These are phyloP conservation scores for Penicillium canescens DNA, from an alignment of 495 filamentous ascomycete species.

Conservation along the genomic window DNA sequence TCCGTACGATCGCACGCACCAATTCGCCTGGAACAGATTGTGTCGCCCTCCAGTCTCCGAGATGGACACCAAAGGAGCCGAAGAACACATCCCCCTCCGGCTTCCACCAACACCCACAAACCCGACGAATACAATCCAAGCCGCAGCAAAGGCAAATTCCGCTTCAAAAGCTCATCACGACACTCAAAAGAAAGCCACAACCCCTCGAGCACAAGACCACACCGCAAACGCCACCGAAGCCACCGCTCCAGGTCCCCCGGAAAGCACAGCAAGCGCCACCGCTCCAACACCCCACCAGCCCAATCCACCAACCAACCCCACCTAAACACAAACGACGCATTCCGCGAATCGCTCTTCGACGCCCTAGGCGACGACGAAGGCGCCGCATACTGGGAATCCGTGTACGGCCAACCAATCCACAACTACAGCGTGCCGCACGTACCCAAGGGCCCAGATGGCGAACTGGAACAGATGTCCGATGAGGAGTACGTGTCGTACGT, in stretches of 20 bases:
- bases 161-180: conserved; percentile 52
- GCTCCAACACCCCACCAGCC: conserved; percentile 34
- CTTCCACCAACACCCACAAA: not conserved
- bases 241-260: not conserved
- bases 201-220: conserved; percentile 2
- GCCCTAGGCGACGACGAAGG: conserved; percentile 99
- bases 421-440: conserved; percentile 50
- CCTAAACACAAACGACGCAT: conserved; percentile 62
- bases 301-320: conserved; percentile 7
- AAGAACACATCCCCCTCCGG: not conserved
- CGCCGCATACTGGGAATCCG: conserved; percentile 88
- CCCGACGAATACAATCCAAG: conserved; percentile 20
- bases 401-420: conserved; percentile 92
- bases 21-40: too few relatives aligned
- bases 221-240: conserved; percentile 1
- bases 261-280: conserved; percentile 5
- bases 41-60: too few relatives aligned
- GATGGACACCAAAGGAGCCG: not conserved
- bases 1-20: too few relatives aligned
- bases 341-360: conserved; percentile 96
- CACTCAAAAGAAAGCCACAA: conserved; percentile 25
- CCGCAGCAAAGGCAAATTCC: conserved; percentile 50
- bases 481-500: conserved; percentile 89
- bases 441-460: conserved; percentile 45
- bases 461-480: conserved; percentile 84